Percentiles rank a stretch among this genome's conserved stretches.
These are phyloP conservation scores for Parathielavia hyrcaniae DNA, from an alignment of 495 filamentous ascomycete genomes.

Conservation along the genomic window DNA sequence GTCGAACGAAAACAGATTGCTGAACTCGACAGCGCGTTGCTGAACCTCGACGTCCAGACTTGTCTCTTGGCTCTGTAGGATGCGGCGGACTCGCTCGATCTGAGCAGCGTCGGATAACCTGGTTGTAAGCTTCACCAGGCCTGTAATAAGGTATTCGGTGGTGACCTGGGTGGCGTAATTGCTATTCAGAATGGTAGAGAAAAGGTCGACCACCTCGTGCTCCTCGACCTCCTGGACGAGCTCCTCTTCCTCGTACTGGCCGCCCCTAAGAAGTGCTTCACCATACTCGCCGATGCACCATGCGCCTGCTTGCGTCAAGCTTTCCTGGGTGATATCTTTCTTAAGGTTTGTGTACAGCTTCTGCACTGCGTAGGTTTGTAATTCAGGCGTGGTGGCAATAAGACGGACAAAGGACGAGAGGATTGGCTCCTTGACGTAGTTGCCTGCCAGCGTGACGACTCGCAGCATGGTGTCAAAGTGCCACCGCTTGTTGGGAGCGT, in stretches of 20 bases:
- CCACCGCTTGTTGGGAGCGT: constrained; percentile 94
- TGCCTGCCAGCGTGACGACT: constrained; percentile 89
- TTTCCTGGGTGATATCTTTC: constrained; percentile 95
- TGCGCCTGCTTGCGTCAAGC: constrained; percentile 84
- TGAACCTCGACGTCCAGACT: constrained; percentile 92
- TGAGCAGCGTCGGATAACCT: constrained; percentile 76
- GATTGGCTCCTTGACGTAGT: constrained; percentile 96
- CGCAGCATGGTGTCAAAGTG: constrained; percentile 95
- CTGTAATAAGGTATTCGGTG: constrained; percentile 91
- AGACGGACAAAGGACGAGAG: constrained; percentile 93
- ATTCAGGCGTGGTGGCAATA: constrained; percentile 86
- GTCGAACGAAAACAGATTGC: constrained; percentile 85
- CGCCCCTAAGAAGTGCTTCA: constrained; percentile 77
- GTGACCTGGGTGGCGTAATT: constrained; percentile 83
- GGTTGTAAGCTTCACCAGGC: constrained; percentile 91
- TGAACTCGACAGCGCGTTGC: constrained; percentile 90
- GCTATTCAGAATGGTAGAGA: constrained; percentile 85
- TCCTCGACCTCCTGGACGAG: constrained; percentile 84
- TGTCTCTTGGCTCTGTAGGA: constrained; percentile 67
- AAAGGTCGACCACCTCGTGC: constrained; percentile 83
- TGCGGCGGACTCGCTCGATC: constrained; percentile 72
- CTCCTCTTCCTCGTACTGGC: constrained; percentile 93
- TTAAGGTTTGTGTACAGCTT: constrained; percentile 86
- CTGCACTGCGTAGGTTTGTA: constrained; percentile 94
- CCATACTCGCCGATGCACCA: constrained; percentile 99